phyloP scores from a whole-genome alignment of 257 asterid genomes.

The Ocimum tenuiflorum region DNA sequence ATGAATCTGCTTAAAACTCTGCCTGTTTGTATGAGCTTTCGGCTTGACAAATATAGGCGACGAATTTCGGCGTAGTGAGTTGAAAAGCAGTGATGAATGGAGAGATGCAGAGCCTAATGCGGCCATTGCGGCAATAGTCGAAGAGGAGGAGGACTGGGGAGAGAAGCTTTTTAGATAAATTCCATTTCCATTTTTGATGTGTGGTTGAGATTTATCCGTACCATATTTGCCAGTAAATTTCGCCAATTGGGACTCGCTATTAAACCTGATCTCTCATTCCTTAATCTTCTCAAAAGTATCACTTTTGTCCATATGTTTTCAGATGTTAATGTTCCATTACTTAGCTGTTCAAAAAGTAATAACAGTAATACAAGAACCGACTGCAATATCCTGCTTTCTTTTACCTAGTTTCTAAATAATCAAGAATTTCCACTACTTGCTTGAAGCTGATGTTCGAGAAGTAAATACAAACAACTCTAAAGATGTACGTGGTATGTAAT shows the following conservation, averaged over 20 bases:
- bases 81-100: constrained; percentile 22
- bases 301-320: too few species aligned
- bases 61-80: constrained; percentile 19
- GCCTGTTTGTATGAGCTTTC: constrained; percentile 15
- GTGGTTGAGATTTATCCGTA: background rate
- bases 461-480: background rate
- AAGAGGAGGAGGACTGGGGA: background rate
- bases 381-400: background rate
- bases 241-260: background rate
- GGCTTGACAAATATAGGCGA: constrained; percentile 15
- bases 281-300: too few species aligned
- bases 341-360: background rate
- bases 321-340: too few species aligned
- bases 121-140: constrained; percentile 19
- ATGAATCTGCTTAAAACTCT: constrained; percentile 1
- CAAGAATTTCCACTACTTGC: background rate
- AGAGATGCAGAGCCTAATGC: constrained; percentile 22
- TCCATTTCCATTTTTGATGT: background rate
- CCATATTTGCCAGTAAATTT: background rate
- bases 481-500: background rate
- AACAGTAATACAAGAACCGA: background rate
- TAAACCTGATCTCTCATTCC: too few species aligned
- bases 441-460: background rate
- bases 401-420: background rate
- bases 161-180: constrained; percentile 19